phyloP scores from a whole-genome alignment of 2,329 filamentous ascomycete genomes.

The Cercospora brassicicola region DNA sequence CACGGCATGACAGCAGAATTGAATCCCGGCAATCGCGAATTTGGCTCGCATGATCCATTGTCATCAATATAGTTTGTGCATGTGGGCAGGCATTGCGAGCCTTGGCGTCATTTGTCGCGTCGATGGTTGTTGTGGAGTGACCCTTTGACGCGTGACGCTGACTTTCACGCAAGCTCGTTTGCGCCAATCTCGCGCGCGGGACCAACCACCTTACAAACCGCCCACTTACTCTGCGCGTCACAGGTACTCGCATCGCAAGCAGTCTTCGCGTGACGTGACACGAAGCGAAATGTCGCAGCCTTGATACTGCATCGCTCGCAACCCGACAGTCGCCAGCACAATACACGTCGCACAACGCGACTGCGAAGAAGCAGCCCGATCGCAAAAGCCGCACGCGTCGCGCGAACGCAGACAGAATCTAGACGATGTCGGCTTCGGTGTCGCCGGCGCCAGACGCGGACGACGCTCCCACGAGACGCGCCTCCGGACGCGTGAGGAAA shows the following conservation, averaged over 20 bases:
- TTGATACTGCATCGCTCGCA: neutral
- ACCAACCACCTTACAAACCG: neutral
- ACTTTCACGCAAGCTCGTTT: neutral
- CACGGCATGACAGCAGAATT: neutral
- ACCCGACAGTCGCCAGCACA: neutral
- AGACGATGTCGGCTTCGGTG: conserved; percentile 24
- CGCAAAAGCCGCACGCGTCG: conserved; percentile 13
- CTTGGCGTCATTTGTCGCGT: conserved; percentile 5
- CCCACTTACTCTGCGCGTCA: neutral
- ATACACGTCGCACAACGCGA: neutral
- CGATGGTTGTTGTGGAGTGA: conserved; percentile 4
- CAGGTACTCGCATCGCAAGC: neutral
- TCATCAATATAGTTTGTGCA: neutral
- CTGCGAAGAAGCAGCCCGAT: neutral
- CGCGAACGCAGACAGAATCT: neutral
- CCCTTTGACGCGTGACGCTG: neutral
- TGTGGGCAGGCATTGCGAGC: neutral
- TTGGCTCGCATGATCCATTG: neutral
- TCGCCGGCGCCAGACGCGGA: conserved; percentile 40
- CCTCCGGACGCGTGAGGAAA: conserved; percentile 56
- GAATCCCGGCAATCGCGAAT: neutral
- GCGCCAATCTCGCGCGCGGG: conserved; percentile 3
- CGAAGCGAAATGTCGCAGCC: neutral
- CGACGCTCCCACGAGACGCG: conserved; percentile 56
- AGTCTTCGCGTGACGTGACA: neutral